A percentile compares a stretch with the other conserved stretches of the same genome.
These are phyloP conservation scores for Yamadazyma buinensis DNA, from an alignment of 1,139 yeast species.

Conservation along the genomic window DNA sequence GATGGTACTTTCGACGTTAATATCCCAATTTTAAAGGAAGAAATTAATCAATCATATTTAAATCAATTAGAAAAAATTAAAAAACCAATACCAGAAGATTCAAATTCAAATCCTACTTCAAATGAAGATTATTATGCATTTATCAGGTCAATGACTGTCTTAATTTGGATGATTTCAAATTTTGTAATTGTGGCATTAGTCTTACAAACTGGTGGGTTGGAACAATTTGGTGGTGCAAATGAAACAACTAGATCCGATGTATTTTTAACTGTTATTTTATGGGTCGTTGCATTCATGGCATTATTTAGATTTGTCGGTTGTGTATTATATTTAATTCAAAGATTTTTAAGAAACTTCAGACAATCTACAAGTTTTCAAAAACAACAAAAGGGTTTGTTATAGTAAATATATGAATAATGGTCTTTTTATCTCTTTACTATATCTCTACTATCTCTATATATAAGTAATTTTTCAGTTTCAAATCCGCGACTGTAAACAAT, in stretches of 20 bases:
- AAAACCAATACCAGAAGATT: conserved; percentile 28
- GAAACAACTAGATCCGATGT: conserved; percentile 32
- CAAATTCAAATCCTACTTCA: conserved; percentile 32
- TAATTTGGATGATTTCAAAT: conserved; percentile 76
- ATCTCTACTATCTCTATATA: too few relatives aligned
- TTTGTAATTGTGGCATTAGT: conserved; percentile 70
- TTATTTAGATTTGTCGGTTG: conserved; percentile 71
- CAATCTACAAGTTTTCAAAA: conserved; percentile 15
- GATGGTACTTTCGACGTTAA: conserved; percentile 67
- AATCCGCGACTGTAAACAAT: conserved; percentile 1
- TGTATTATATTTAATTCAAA: conserved; percentile 48
- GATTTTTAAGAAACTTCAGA: conserved; percentile 25
- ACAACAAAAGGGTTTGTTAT: conserved; percentile 13
- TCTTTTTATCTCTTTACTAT: too few relatives aligned
- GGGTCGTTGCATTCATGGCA: conserved; percentile 83
- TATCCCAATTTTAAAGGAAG: conserved; percentile 61
- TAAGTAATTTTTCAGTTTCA: too few relatives aligned
- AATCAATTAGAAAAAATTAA: conserved; percentile 62
- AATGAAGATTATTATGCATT: conserved; percentile 75
- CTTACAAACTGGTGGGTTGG: conserved; percentile 63
- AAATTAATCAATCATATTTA: conserved; percentile 57
- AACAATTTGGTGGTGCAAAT: conserved; percentile 26
- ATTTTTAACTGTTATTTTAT: conserved; percentile 68
- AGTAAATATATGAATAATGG: neutral
- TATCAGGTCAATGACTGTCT: conserved; percentile 75